phyloP scores from a whole-genome alignment of 805 yeast genomes.

The Starmerella potacharoeniae region DNA sequence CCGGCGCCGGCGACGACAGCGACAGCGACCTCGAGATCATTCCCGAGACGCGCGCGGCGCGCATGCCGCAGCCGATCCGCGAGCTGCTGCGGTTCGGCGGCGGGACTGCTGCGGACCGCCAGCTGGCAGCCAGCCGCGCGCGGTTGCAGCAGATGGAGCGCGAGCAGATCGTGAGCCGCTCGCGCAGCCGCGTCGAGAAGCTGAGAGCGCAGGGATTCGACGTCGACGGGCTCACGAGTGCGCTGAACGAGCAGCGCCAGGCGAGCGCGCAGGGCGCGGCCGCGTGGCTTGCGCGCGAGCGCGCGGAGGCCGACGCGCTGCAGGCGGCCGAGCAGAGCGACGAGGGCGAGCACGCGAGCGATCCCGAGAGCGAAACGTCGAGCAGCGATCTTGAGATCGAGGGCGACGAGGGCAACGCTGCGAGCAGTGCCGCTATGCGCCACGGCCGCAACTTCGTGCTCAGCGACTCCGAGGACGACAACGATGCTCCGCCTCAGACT shows the following conservation, averaged over 20 bases:
- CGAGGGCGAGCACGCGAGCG: background rate
- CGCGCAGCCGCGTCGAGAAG: slow-evolving; percentile 2
- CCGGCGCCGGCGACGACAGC: slow-evolving; percentile 1
- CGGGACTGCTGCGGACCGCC: slow-evolving; percentile 7
- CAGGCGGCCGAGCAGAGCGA: slow-evolving; percentile 8
- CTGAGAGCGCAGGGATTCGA: slow-evolving; percentile 17
- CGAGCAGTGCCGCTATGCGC: background rate
- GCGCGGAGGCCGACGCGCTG: slow-evolving; percentile 13
- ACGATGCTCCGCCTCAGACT: too few species aligned
- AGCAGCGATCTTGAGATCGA: slow-evolving; percentile 3
- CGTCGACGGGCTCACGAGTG: slow-evolving; percentile 5
- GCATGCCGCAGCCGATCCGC: slow-evolving; percentile 14
- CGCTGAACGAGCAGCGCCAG: slow-evolving; percentile 3
- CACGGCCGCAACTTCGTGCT: background rate
- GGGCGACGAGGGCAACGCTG: background rate
- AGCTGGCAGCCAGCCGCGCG: slow-evolving; percentile 6
- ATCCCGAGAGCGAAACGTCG: background rate
- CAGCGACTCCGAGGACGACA: slow-evolving; percentile 11
- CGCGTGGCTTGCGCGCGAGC: slow-evolving; percentile 17
- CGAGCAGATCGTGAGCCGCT: slow-evolving; percentile 10
- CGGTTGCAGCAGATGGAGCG: slow-evolving; percentile 11
- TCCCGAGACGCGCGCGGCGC: slow-evolving; percentile 16
- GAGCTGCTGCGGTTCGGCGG: slow-evolving; percentile 15
- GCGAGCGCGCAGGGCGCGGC: slow-evolving; percentile 11
- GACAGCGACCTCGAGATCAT: slow-evolving; percentile 22